A percentile compares a stretch with the other conserved stretches of the same genome.
Conservation (phyloP, 768 basidiomycete species). For the Suillus americanus region DNA sequence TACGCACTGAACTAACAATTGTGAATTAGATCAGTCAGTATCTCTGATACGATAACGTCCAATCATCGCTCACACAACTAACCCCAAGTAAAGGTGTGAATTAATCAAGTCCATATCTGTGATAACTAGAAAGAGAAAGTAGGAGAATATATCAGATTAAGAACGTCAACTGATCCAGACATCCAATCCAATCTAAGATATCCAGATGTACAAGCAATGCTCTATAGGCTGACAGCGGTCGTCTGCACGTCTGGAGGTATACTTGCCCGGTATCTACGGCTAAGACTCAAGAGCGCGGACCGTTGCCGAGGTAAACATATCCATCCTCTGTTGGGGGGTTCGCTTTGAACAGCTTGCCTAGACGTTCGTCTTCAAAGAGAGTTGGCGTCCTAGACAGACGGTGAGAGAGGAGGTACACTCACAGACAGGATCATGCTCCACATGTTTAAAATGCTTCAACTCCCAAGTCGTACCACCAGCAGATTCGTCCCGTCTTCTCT, state of each 20-base stretch:
- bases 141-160: not conserved
- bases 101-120: not conserved
- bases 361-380: constrained; percentile 53
- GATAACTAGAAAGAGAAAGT: not conserved
- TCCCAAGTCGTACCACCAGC: constrained; percentile 73
- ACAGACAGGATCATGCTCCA: constrained; percentile 75
- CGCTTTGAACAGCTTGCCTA: constrained; percentile 62
- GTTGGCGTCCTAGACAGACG: not conserved
- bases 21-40: constrained; percentile 14
- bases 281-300: constrained; percentile 19
- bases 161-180: not conserved
- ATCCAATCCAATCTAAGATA: not conserved
- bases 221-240: not conserved
- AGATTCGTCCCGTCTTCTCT: constrained; percentile 79
- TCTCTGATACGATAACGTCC: not conserved
- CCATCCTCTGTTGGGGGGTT: constrained; percentile 72
- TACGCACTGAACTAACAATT: not conserved
- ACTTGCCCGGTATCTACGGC: constrained; percentile 12
- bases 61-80: not conserved
- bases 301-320: constrained; percentile 69
- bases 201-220: not conserved
- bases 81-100: not conserved
- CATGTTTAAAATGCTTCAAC: constrained; percentile 72
- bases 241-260: constrained; percentile 1
- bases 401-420: constrained; percentile 28